Evolutionary conservation across 2,329 filamentous ascomycete genomes (phyloP).

Genomic region (Talaromyces sp.): DNA sequence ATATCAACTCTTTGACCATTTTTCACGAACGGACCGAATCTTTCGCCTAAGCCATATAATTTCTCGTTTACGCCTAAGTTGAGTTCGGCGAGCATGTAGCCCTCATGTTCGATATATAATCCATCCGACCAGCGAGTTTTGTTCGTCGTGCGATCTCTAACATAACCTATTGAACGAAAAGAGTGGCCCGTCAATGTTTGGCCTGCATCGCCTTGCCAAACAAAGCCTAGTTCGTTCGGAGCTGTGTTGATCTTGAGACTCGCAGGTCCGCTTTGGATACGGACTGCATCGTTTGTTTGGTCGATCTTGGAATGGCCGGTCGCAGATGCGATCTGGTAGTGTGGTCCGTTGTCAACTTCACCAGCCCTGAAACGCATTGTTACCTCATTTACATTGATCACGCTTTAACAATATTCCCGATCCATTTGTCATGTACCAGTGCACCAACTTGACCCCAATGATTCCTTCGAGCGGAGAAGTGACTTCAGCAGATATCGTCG

Average conservation of each 20-base stretch:
- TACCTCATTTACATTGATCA: not conserved
- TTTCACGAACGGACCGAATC: slow-evolving; percentile 74
- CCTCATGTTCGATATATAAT: slow-evolving; percentile 37
- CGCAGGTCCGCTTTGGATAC: slow-evolving; percentile 34
- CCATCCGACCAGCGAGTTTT: slow-evolving; percentile 34
- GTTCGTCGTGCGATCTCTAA: slow-evolving; percentile 33
- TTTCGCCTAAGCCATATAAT: slow-evolving; percentile 70
- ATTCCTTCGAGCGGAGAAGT: slow-evolving; percentile 39
- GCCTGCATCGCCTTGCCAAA: slow-evolving; percentile 24
- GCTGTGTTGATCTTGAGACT: slow-evolving; percentile 33
- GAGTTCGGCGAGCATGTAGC: slow-evolving; percentile 40
- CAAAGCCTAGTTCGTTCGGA: slow-evolving; percentile 35
- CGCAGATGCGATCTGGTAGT: slow-evolving; percentile 32
- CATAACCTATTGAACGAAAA: slow-evolving; percentile 40
- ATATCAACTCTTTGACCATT: slow-evolving; percentile 67
- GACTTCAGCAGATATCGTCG: slow-evolving; percentile 33
- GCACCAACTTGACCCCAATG: slow-evolving; percentile 39
- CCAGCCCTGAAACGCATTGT: slow-evolving; percentile 29
- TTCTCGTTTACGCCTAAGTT: slow-evolving; percentile 55
- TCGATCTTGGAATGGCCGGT: slow-evolving; percentile 29
- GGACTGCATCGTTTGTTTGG: slow-evolving; percentile 27
- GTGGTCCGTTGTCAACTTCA: slow-evolving; percentile 34
- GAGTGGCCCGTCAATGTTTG: slow-evolving; percentile 38
- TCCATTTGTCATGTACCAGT: slow-evolving; percentile 28
- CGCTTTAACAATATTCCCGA: not conserved